Evolutionary conservation across 805 yeast genomes (phyloP), one percentile per base, ranked within the genome.

Genomic region (Kluyveromyces starmeri): DNA sequence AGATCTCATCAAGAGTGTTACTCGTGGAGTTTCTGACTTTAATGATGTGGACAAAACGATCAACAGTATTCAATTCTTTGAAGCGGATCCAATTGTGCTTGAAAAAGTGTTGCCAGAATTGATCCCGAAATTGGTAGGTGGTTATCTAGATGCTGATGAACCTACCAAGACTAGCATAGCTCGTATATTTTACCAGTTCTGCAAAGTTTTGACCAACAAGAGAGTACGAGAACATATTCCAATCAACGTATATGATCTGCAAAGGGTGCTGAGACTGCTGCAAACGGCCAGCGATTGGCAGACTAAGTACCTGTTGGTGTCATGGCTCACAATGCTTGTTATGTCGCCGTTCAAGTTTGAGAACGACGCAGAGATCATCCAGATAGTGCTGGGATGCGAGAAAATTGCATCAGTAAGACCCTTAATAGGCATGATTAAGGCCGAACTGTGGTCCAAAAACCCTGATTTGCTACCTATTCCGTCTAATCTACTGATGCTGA

Each of bases 341-440:
- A 59, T 82, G n/a, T 73, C 78, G 0, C 96, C 97, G 0, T 86
- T 88, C 48, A 67, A 72, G 2, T 59, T 88, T 17, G 56, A 53
- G 0, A 52, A 69, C 4, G 42, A 46, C 1, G 35, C 51, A 2
- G 45, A 78, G 1, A 67, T 62, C 28, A 38, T 44, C 0, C 40
- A 68, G 6, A 65, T 70, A 0, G 32, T 51, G 3, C 26, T 28
- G 1, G 57, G 53, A 34, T 53, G 72, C 27, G 50, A 46, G 4
- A 57, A 58, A 11, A 67, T 76, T 4, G 82, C 84, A 4, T 39
- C 59, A 21, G 22, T 54, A 48, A 42, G 44, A 41, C 45, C 55
- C 32, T 31, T 66, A 7, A 49, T 62, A 15, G 42, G 58, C 0
- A 37, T 51, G 21, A 42, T 62, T 8, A 38, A 51, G 6, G 55